Evolutionary conservation across 306 rosid genomes (phyloP).

Genomic region (Cyclanthera cordifolia): DNA sequence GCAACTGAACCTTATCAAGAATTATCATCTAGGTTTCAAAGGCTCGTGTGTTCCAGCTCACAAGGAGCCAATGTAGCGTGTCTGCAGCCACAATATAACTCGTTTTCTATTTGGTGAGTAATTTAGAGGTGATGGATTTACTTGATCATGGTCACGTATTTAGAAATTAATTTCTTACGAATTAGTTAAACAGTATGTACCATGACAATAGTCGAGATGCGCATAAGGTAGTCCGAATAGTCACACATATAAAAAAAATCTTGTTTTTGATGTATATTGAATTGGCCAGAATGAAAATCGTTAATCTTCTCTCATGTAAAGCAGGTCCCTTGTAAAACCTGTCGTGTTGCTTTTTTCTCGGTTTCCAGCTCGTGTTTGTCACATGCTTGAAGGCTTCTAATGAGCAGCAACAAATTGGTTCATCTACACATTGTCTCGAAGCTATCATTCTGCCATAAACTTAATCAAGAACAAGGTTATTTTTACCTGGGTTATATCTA

Average conservation of each 20-base stretch:
- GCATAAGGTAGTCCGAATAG: too few species aligned
- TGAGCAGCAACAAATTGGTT: neutral
- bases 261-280: neutral
- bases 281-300: neutral
- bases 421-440: neutral
- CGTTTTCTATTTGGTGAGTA: slow-evolving; percentile 35
- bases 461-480: neutral
- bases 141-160: too few species aligned
- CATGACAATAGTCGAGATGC: too few species aligned
- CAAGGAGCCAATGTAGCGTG: slow-evolving; percentile 24
- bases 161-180: too few species aligned
- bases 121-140: too few species aligned
- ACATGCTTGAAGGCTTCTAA: neutral
- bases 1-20: slow-evolving; percentile 47
- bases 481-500: neutral
- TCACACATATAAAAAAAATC: too few species aligned
- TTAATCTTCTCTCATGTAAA: neutral
- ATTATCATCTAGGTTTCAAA: slow-evolving; percentile 55
- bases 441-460: neutral
- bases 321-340: slow-evolving; percentile 2
- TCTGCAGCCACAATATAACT: slow-evolving; percentile 15
- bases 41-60: slow-evolving; percentile 41
- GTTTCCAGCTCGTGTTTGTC: neutral
- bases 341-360: neutral
- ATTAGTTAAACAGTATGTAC: too few species aligned